Conservation (phyloP, 208 protist species). For the Leishmania major region DNA sequence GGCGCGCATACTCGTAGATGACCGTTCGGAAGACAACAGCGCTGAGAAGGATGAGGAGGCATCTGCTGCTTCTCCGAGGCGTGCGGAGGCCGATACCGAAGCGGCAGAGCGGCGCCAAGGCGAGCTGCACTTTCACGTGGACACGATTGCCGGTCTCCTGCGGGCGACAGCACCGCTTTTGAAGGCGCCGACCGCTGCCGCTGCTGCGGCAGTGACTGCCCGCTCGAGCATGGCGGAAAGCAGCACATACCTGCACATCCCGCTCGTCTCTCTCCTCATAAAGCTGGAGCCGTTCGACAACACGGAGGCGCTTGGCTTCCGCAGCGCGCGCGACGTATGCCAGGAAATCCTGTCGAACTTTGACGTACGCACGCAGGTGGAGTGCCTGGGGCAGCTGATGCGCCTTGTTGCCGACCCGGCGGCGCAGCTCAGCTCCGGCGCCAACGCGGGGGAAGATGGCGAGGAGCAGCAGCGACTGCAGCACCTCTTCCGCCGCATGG, state of each 20-base stretch:
- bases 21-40: constrained; percentile 13
- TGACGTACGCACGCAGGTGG: constrained; percentile 81
- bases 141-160: constrained; percentile 74
- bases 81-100: neutral
- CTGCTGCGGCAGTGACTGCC: constrained; percentile 9
- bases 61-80: neutral
- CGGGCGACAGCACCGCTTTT: constrained; percentile 75
- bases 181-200: constrained; percentile 17
- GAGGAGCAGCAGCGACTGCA: constrained; percentile 41
- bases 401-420: constrained; percentile 72
- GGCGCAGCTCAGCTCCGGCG: constrained; percentile 40
- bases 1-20: constrained; percentile 60
- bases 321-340: constrained; percentile 78
- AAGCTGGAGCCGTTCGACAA: constrained; percentile 69
- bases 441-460: constrained; percentile 8
- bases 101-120: constrained; percentile 13
- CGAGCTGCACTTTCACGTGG: constrained; percentile 50
- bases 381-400: constrained; percentile 82
- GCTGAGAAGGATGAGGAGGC: constrained; percentile 12
- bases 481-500: constrained; percentile 71
- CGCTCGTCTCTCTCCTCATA: constrained; percentile 80
- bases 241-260: constrained; percentile 64
- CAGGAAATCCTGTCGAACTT: constrained; percentile 78
- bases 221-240: constrained; percentile 6
- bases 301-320: constrained; percentile 58